A percentile compares a stretch with the other conserved stretches of the same genome.
Evolutionary conservation across 129 eudicot genomes (phyloP).

Genomic region (Helianthus tuberosus): DNA sequence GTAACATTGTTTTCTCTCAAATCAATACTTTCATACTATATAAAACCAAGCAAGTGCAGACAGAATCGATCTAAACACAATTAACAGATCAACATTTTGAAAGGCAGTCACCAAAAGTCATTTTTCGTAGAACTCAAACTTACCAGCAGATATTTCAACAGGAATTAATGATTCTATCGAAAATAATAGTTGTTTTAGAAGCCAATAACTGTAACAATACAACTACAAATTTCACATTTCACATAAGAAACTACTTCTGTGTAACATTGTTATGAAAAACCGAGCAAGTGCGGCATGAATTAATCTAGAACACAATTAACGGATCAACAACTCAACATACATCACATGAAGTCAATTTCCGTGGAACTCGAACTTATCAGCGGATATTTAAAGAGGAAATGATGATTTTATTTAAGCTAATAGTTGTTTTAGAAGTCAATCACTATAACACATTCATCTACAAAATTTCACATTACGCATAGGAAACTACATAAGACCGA

Average conservation of each 20-base stretch:
- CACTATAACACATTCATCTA: not conserved
- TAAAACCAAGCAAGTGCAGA: not conserved
- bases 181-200: too few species aligned
- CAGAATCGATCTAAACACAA: slow-evolving; percentile 7
- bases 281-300: too few species aligned
- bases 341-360: not conserved
- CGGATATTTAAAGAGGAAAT: too few species aligned
- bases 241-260: not conserved
- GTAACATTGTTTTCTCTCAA: not conserved
- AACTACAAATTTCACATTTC: slow-evolving; percentile 6
- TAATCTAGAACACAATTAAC: too few species aligned
- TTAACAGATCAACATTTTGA: not conserved
- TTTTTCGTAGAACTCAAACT: too few species aligned
- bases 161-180: too few species aligned
- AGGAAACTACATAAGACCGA: not conserved
- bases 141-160: not conserved
- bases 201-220: not conserved
- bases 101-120: too few species aligned
- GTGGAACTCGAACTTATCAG: not conserved
- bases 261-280: too few species aligned
- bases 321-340: too few species aligned
- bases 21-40: not conserved
- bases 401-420: too few species aligned
- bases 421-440: not conserved
- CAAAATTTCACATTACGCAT: slow-evolving; percentile 6